Evolutionary conservation across 306 rosid species (phyloP).

Genomic region (barrel medic (Medicago truncatula)): DNA sequence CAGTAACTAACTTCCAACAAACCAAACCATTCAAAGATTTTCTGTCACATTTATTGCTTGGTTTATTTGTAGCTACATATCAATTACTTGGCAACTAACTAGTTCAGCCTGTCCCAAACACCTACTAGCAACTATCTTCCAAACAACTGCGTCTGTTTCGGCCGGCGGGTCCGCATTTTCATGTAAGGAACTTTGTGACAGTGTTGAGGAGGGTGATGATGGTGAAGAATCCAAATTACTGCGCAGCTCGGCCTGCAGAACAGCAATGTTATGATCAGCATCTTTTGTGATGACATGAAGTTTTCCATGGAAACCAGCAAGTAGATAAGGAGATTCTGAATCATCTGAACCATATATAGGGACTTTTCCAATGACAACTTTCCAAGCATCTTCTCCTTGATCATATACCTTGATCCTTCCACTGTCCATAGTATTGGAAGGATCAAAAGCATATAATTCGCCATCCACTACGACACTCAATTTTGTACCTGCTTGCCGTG

Average conservation of each 20-base stretch:
- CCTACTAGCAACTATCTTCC: constrained; percentile 68
- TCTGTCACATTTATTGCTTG: constrained; percentile 38
- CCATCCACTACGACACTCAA: constrained; percentile 85
- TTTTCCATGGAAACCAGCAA: constrained; percentile 87
- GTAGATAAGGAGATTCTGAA: constrained; percentile 89
- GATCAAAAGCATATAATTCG: constrained; percentile 89
- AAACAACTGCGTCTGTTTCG: constrained; percentile 67
- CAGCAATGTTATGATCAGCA: constrained; percentile 62
- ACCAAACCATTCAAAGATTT: constrained; percentile 17
- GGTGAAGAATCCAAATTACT: constrained; percentile 46
- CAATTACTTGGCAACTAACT: constrained; percentile 91
- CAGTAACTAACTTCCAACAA: constrained; percentile 26
- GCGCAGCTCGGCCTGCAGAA: constrained; percentile 66
- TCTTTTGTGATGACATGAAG: constrained; percentile 94
- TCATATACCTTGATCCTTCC: constrained; percentile 93
- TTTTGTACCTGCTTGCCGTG: constrained; percentile 87
- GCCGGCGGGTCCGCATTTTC: constrained; percentile 47
- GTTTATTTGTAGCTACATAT: constrained; percentile 51
- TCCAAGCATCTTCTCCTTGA: constrained; percentile 83
- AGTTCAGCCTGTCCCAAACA: constrained; percentile 76
- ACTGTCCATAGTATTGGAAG: constrained; percentile 73
- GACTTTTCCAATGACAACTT: constrained; percentile 79
- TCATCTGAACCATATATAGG: constrained; percentile 80
- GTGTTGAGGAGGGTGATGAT: constrained; percentile 49
- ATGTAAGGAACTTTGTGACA: constrained; percentile 40